Percentiles rank a stretch among this genome's conserved stretches.
These are phyloP conservation scores for Globisporangium irregulare DNA, from an alignment of 352 stramenopile species.

Conservation along the genomic window DNA sequence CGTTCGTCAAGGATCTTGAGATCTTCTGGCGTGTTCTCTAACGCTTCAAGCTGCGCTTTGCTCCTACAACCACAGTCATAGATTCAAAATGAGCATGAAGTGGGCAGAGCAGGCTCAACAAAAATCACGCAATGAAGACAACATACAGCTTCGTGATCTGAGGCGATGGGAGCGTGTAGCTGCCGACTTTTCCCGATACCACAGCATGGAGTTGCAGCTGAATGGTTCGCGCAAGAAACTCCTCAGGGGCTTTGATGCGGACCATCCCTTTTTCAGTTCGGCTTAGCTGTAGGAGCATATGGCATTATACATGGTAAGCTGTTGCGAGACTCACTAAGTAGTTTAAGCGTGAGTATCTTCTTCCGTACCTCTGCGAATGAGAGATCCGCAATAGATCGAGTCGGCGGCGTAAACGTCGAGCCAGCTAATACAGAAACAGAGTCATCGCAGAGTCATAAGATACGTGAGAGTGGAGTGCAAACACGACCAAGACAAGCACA, in stretches of 20 bases:
- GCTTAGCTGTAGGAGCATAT: constrained; percentile 40
- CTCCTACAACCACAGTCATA: constrained; percentile 29
- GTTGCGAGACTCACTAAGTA: background rate
- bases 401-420: constrained; percentile 68
- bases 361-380: constrained; percentile 71
- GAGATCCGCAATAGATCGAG: constrained; percentile 70
- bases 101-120: background rate
- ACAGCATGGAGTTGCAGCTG: constrained; percentile 46
- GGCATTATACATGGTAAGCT: background rate
- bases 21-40: constrained; percentile 66
- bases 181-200: constrained; percentile 29
- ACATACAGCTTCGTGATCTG: constrained; percentile 43
- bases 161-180: constrained; percentile 45
- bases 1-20: constrained; percentile 57
- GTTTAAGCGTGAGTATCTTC: background rate
- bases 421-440: constrained; percentile 40
- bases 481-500: background rate
- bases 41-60: constrained; percentile 46
- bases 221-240: constrained; percentile 74
- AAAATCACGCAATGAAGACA: background rate
- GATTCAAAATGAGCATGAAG: background rate
- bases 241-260: constrained; percentile 70
- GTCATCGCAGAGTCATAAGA: constrained; percentile 6
- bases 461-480: background rate
- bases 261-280: constrained; percentile 80